A percentile compares a stretch with the other conserved stretches of the same genome.
phyloP scores from a whole-genome alignment of 2,329 filamentous ascomycete species.

The Botrytis pseudocinerea region DNA sequence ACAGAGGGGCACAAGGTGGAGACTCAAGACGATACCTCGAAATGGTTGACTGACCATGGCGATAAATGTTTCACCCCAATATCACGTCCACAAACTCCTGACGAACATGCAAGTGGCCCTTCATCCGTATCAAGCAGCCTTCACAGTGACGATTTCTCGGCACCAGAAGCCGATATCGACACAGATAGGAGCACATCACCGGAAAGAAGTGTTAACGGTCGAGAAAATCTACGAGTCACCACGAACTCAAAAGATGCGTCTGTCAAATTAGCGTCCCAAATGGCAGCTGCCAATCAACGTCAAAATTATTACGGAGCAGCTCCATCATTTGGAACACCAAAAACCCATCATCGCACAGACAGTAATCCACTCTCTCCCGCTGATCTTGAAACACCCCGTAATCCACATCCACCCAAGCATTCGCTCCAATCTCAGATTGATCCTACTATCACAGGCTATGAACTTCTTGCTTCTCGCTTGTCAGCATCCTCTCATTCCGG shows the following conservation, averaged over 20 bases:
- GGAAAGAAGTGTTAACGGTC: constrained; percentile 44
- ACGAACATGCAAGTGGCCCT: constrained; percentile 37
- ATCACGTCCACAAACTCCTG: constrained; percentile 31
- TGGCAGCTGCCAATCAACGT: constrained; percentile 39
- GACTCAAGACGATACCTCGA: constrained; percentile 24
- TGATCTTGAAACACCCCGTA: constrained; percentile 36
- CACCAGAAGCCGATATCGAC: constrained; percentile 43
- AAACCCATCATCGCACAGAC: constrained; percentile 46
- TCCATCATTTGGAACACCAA: constrained; percentile 38
- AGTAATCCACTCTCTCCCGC: constrained; percentile 33
- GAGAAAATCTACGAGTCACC: constrained; percentile 24
- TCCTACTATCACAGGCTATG: constrained; percentile 58
- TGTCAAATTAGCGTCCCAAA: constrained; percentile 38
- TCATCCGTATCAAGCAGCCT: constrained; percentile 40
- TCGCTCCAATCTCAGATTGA: constrained; percentile 45
- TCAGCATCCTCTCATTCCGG: constrained; percentile 37
- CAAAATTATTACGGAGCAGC: constrained; percentile 34
- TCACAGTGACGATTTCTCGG: constrained; percentile 42
- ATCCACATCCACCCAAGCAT: constrained; percentile 32
- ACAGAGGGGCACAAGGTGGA: constrained; percentile 2
- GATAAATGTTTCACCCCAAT: background rate
- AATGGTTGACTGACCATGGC: constrained; percentile 27
- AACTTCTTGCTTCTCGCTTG: constrained; percentile 59
- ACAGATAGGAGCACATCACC: constrained; percentile 50
- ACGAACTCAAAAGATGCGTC: constrained; percentile 32